phyloP scores from a whole-genome alignment of 2,329 filamentous ascomycete species.

The Scolecobasidium constrictum region DNA sequence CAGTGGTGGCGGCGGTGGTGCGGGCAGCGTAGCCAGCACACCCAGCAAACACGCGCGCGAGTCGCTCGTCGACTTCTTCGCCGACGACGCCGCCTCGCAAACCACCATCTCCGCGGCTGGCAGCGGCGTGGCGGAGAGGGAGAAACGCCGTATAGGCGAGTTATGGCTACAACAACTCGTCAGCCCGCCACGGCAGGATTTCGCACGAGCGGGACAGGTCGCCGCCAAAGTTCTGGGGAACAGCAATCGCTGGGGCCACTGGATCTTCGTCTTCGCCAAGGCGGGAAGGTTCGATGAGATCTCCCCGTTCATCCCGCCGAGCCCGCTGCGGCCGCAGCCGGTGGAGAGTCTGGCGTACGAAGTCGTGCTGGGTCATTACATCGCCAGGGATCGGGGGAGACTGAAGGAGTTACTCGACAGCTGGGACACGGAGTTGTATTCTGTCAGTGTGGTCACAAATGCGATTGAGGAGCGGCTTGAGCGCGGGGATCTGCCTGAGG shows the following conservation, averaged over 20 bases:
- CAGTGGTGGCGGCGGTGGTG: too few relatives aligned
- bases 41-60: slow-evolving; percentile 29
- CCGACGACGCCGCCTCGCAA: slow-evolving; percentile 54
- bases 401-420: slow-evolving; percentile 70
- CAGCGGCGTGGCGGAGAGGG: slow-evolving; percentile 63
- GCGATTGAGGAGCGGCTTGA: slow-evolving; percentile 75
- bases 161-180: slow-evolving; percentile 86
- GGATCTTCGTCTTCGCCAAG: slow-evolving; percentile 86
- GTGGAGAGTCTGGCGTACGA: slow-evolving; percentile 79
- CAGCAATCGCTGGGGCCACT: slow-evolving; percentile 82
- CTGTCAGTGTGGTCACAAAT: slow-evolving; percentile 63
- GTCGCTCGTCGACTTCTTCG: slow-evolving; percentile 56
- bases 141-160: slow-evolving; percentile 85
- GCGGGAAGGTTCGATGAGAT: slow-evolving; percentile 85
- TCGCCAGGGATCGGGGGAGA: slow-evolving; percentile 61
- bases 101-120: slow-evolving; percentile 51
- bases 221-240: slow-evolving; percentile 75
- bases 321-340: slow-evolving; percentile 65
- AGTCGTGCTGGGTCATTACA: slow-evolving; percentile 78
- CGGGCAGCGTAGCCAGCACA: slow-evolving; percentile 22
- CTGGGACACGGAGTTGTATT: slow-evolving; percentile 79
- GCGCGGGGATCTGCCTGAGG: slow-evolving; percentile 62
- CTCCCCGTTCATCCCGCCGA: slow-evolving; percentile 66
- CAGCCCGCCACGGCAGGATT: slow-evolving; percentile 53
- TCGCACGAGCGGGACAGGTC: slow-evolving; percentile 66